phyloP scores from a whole-genome alignment of 192 early-diverging fungal species.

The Backusella morwellensis region DNA sequence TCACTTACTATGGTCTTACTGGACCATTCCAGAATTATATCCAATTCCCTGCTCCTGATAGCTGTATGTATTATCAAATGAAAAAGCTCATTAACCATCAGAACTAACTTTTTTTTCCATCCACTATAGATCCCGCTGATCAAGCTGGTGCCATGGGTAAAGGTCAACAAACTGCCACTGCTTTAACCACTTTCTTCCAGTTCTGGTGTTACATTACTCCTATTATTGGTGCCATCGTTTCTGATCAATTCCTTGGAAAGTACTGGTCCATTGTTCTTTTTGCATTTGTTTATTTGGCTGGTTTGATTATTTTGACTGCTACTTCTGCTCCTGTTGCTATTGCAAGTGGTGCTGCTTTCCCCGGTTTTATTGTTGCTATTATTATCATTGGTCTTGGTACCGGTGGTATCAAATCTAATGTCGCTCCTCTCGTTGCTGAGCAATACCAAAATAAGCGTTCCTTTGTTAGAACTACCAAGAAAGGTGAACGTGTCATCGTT shows the following conservation, averaged over 20 bases:
- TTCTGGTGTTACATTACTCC: conserved; percentile 62
- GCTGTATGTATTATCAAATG: conserved; percentile 15
- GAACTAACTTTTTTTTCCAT: background rate
- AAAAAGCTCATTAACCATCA: background rate
- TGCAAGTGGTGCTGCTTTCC: conserved; percentile 51
- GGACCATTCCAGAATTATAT: conserved; percentile 61
- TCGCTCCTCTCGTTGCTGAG: conserved; percentile 76
- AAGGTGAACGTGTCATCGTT: conserved; percentile 47
- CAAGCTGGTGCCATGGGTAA: conserved; percentile 52
- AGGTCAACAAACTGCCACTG: conserved; percentile 53
- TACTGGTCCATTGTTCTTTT: conserved; percentile 72
- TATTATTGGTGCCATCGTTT: conserved; percentile 62
- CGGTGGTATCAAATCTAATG: conserved; percentile 80
- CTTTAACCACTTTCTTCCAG: conserved; percentile 55
- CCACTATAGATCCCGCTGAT: conserved; percentile 26
- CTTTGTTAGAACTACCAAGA: conserved; percentile 53
- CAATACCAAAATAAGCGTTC: conserved; percentile 58
- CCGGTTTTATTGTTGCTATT: conserved; percentile 67
- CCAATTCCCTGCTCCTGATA: conserved; percentile 40
- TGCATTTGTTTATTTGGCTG: conserved; percentile 60
- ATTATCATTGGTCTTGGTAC: conserved; percentile 75
- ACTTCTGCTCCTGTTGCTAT: conserved; percentile 65
- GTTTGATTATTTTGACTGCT: conserved; percentile 58
- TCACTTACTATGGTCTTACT: conserved; percentile 61
- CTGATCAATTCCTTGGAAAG: conserved; percentile 75